Evolutionary conservation across 1,139 yeast genomes (phyloP), one percentile per base, ranked within the genome.

Genomic region (Yamadazyma oceani): DNA sequence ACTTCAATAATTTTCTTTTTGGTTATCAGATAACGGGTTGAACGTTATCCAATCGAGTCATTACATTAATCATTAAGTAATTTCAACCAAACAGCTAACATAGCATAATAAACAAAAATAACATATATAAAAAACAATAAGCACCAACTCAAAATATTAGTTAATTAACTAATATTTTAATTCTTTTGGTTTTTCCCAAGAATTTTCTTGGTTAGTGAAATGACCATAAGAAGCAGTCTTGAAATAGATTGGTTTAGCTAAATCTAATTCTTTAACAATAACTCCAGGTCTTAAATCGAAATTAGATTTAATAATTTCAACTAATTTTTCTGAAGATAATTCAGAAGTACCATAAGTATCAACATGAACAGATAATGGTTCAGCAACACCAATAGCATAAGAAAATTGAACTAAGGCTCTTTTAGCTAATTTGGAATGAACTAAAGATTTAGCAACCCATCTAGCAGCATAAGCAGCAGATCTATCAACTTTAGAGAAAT

Each of bases 391-490:
- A 69, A 92, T 92, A 64, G 99, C 99, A 69, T 92, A 92, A 39
- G 98, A 92, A 75, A 89, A 88, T 78, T 92, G 98, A 48, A 92
- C 99, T 61, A 92, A 82, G 49, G 92, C 96, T 78, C 99, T 89
- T 75, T 87, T 86, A 60, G 97, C 96, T 58, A 94, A 80, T 52
- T 95, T 94, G 51, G 98, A 96, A 57, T 79, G 76, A 51, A 92
- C 95, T 60, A 92, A 80, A 44, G 98, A 92, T 79, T 92, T 92
- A 68, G 98, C 98, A 58, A 92, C 97, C 98, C 98, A 94, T 79
- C 98, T 89, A 57, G 98, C 98, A 62, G 98, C 97, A 66, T 92
- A 92, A 54, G 98, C 98, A 64, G 98, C 99, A 53, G 98, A 92
- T 79, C 99, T 88, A 73, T 92, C 99, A 62, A 92, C 99, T 81